Evolutionary conservation across 2,329 filamentous ascomycete species (phyloP).

Genomic region (Fusarium sp.): DNA sequence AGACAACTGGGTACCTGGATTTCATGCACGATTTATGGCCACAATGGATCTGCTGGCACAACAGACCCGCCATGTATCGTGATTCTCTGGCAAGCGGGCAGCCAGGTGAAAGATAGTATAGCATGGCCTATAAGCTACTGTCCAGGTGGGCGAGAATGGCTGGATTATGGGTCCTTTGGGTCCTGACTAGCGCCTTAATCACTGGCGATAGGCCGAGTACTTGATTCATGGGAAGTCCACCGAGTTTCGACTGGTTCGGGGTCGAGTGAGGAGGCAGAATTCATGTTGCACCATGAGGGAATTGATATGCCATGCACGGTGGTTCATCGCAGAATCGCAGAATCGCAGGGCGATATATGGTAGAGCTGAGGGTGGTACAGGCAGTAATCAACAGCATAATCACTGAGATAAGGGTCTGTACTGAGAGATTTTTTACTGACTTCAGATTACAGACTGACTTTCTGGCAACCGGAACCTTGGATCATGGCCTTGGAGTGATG

Average conservation of each 20-base stretch:
- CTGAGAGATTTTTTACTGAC: neutral
- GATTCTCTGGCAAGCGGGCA: conserved; percentile 27
- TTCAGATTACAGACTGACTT: neutral
- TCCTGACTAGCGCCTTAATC: conserved; percentile 20
- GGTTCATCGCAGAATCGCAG: neutral
- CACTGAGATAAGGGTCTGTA: neutral
- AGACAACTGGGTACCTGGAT: conserved; percentile 37
- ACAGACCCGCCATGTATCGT: conserved; percentile 39
- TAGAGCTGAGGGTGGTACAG: neutral
- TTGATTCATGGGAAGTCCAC: conserved; percentile 30
- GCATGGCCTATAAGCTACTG: conserved; percentile 14
- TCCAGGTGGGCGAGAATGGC: conserved; percentile 30
- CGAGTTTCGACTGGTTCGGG: conserved; percentile 25
- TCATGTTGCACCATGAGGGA: neutral
- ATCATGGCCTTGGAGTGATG: conserved; percentile 26
- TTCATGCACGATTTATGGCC: conserved; percentile 37
- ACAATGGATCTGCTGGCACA: conserved; percentile 40
- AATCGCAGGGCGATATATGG: neutral
- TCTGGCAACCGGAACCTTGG: conserved; percentile 1
- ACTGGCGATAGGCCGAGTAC: conserved; percentile 27
- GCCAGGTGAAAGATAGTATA: conserved; percentile 26
- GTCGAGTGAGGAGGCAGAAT: neutral
- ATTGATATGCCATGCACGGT: neutral
- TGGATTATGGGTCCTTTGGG: conserved; percentile 31
- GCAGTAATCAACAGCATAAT: neutral